A percentile compares a stretch with the other conserved stretches of the same genome.
Evolutionary conservation across 306 rosid genomes (phyloP).

Genomic region (Morella rubra): DNA sequence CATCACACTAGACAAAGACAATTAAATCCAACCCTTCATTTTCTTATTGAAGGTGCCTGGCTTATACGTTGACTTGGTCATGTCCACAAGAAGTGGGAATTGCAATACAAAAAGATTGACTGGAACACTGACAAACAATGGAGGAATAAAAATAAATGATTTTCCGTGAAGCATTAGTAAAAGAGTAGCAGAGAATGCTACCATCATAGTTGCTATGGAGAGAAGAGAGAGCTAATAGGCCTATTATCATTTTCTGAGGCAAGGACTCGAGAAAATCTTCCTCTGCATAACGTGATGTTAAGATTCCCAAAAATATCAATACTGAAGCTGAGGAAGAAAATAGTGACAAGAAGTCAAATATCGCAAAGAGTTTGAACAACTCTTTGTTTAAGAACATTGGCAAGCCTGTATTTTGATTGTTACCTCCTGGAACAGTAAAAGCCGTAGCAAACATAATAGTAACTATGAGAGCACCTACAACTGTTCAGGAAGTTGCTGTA

Average conservation of each 20-base stretch:
- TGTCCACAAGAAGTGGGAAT: neutral
- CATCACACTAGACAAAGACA: neutral
- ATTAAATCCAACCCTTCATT: neutral
- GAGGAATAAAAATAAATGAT: neutral
- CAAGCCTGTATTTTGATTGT: neutral
- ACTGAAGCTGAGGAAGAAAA: constrained; percentile 20
- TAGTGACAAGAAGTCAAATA: constrained; percentile 7
- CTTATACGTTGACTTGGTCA: neutral
- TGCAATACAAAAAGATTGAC: neutral
- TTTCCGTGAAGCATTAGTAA: neutral
- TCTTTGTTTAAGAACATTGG: neutral
- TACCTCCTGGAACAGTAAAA: neutral
- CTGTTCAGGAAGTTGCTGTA: neutral
- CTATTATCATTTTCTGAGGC: neutral
- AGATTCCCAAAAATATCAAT: constrained; percentile 13
- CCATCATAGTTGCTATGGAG: constrained; percentile 6
- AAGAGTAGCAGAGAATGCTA: neutral
- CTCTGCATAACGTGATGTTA: constrained; percentile 7
- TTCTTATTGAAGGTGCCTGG: neutral
- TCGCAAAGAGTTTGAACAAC: neutral
- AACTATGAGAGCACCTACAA: neutral
- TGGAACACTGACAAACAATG: neutral
- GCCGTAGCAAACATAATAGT: neutral
- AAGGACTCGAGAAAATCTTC: neutral
- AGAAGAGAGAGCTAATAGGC: neutral